These are phyloP conservation scores for Agaricus blazei DNA, from an alignment of 768 basidiomycete genomes.

Conservation along the genomic window DNA sequence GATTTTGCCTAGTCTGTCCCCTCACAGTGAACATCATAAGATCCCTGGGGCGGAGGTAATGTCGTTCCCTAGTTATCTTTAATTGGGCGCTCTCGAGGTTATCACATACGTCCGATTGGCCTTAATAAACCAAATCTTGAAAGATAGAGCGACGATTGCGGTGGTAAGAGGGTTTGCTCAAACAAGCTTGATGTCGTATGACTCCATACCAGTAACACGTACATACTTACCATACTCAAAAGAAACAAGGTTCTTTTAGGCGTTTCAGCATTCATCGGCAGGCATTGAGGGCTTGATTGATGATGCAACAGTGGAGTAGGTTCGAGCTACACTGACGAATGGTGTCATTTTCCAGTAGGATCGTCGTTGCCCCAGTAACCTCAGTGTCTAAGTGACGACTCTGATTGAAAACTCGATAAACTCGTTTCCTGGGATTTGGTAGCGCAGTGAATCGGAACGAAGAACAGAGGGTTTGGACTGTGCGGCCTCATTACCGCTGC, in stretches of 20 bases:
- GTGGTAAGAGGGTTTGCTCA: neutral
- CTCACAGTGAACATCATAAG: neutral
- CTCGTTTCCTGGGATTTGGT: neutral
- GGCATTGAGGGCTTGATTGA: neutral
- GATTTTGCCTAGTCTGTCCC: slow-evolving; percentile 1
- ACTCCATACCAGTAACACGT: too few relatives aligned
- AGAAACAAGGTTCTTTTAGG: neutral
- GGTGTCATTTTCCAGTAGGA: neutral
- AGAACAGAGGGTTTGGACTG: neutral
- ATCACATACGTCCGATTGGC: slow-evolving; percentile 6
- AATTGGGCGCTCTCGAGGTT: neutral
- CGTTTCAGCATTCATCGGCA: neutral
- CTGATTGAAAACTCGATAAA: neutral
- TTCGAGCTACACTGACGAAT: neutral
- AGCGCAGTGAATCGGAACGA: neutral
- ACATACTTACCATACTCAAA: too few relatives aligned
- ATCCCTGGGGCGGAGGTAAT: slow-evolving; percentile 3
- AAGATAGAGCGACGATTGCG: slow-evolving; percentile 6
- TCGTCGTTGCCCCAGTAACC: neutral
- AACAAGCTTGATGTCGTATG: neutral
- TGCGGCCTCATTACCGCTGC: neutral
- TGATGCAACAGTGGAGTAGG: neutral
- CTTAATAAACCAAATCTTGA: slow-evolving; percentile 1
- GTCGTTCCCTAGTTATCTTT: slow-evolving; percentile 6
- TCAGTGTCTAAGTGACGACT: neutral